Base-by-base conservation (phyloP, 2,329 filamentous ascomycete species). In the Fusarium sp. region DNA sequence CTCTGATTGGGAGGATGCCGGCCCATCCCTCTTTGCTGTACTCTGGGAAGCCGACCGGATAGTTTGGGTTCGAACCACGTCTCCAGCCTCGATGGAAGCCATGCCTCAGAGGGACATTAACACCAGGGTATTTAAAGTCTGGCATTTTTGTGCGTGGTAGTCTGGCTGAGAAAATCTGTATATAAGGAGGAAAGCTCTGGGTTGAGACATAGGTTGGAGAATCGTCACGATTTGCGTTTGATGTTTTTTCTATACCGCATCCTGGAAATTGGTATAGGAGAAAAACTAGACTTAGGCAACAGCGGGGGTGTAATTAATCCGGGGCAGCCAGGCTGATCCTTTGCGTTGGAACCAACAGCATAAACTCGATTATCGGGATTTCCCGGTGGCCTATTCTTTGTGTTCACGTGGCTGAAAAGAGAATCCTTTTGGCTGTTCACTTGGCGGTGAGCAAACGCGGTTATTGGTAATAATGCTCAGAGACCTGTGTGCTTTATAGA, bases 1-100 rank as follows among this genome's bases (percentile, higher is more conserved):
- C 74, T 29, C 70, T 73, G 8, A 66, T 40, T 1, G 65, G 54
- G 7, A 72, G 47, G 5, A 70, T 27, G 1, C 2, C 6, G 4
- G 60, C 14, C 36, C 36, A 38, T 38, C 36, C 36, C 8, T 38
- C n/a, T 2, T 14, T 2, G 0, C 2, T 2, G 7, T 25, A 47
- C 3, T 57, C 22, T 3, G 59, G 65, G 8, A 50, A 67, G 3
- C 65, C 38, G 20, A 57, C 57, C 4, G 65, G 59, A 25, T 47
- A 66, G 16, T 22, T 10, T 16, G 20, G 20, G 4, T 25, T 6
- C 10, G 50, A 13, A n/a, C 3, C 8, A 14, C 8, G 47, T 9
- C 18, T 10, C 27, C 4, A n/a, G 16, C 7, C 18, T 4, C 10
- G 22, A 11, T 29, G 18, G 11, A 31, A 31, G n/a, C 27, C 27